Evolutionary conservation across 768 basidiomycete species (phyloP).

Genomic region (Tulasnella sp.): DNA sequence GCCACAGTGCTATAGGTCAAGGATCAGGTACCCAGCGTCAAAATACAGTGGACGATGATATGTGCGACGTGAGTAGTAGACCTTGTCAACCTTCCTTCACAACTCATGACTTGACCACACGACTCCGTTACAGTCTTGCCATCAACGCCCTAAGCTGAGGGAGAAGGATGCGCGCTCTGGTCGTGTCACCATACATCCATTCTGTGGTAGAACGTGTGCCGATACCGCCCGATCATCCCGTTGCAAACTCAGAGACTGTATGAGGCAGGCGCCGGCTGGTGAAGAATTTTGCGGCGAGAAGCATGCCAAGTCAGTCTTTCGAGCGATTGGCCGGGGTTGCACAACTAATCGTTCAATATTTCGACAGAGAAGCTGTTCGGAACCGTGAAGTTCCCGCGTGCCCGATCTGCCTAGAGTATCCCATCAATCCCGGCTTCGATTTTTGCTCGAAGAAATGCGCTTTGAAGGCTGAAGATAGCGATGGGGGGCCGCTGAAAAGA

Average conservation of each 20-base stretch:
- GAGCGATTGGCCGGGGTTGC: not conserved
- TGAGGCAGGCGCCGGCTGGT: not conserved
- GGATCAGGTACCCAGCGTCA: not conserved
- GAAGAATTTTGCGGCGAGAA: not conserved
- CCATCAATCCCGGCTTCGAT: not conserved
- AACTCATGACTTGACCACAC: not conserved
- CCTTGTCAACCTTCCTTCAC: not conserved
- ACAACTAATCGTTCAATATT: not conserved
- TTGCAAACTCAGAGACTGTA: not conserved
- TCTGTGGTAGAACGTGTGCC: slow-evolving; percentile 1
- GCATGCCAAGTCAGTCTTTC: not conserved
- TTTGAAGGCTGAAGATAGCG: not conserved
- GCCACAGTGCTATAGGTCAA: too few species aligned
- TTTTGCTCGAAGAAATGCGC: slow-evolving; percentile 1
- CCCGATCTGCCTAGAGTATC: not conserved
- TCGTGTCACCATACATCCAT: not conserved
- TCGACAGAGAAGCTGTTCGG: slow-evolving; percentile 3
- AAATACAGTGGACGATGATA: not conserved
- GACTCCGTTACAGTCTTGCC: not conserved
- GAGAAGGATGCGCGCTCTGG: not conserved
- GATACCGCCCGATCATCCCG: not conserved
- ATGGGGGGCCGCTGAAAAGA: too few species aligned
- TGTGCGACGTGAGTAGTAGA: slow-evolving; percentile 3
- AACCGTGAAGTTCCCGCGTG: not conserved
- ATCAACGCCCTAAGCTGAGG: not conserved